Evolutionary conservation across 306 rosid genomes (phyloP), one percentile per base, ranked within the genome.

Genomic region (Fagus sylvatica): DNA sequence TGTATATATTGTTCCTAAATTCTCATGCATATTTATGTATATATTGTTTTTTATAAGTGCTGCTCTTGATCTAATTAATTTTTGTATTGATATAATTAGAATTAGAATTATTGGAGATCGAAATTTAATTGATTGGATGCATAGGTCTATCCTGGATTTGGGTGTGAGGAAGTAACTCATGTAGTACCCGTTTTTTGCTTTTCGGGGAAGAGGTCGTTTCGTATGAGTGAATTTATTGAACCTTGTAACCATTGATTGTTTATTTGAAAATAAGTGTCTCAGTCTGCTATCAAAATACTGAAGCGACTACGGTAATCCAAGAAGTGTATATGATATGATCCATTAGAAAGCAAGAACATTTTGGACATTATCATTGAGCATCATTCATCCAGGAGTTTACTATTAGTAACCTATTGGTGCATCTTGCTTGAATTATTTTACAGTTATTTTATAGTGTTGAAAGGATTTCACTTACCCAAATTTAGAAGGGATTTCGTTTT

Each of bases 391-490:
- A 32, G 40, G 42, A 61, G n/a, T 61, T 61, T 12, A 61, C 41
- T 61, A 2, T 32, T 12, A 13, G 68, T 32, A 61, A 57, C 36
- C 34, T 56, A 7, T 7, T 56, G 34, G 34, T 22, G 3, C 19
- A 33, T 33, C 33, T 61, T 30, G 68, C 40, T 12, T 13, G 17
- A 57, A 61, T 12, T 33, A 61, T 12, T 46, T 61, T 33, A 4
- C 40, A 37, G 8, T 39, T 66, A n/a, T 66, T 66, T 7, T 39
- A n/a, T 61, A 11, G 71, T 6, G 0, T 37, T 66, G 49, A 36
- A 66, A 64, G 68, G 68, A 61, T 64, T 64, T 64, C 28, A 16
- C 43, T 64, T 6, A 36, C 41, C 28, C 70, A 59, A 59, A 49
- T 6, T 32, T 33, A 53, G 8, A 22, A 42, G 42, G 66, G 40